phyloP scores from a whole-genome alignment of 345 rosid genomes.

The Populus euphratica region DNA sequence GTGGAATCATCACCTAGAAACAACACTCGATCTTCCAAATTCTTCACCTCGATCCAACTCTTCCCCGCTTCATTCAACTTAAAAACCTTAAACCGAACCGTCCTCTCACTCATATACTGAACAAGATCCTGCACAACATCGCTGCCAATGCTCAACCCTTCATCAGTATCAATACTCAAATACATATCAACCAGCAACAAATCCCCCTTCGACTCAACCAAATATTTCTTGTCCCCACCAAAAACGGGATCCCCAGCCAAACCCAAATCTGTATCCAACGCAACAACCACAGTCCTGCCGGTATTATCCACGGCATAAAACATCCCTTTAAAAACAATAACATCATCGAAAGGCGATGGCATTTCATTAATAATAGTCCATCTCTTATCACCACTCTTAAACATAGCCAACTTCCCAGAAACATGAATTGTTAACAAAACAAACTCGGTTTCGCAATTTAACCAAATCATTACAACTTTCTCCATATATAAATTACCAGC shows the following conservation, averaged over 20 bases:
- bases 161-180: constrained; percentile 54
- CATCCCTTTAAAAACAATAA: constrained; percentile 47
- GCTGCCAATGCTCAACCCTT: constrained; percentile 25
- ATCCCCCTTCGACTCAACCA: constrained; percentile 71
- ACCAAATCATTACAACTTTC: constrained; percentile 56
- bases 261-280: constrained; percentile 24
- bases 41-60: constrained; percentile 55
- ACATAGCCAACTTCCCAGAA: constrained; percentile 81
- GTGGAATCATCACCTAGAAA: constrained; percentile 85
- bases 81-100: constrained; percentile 65
- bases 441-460: constrained; percentile 34
- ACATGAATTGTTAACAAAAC: constrained; percentile 80
- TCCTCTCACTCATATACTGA: constrained; percentile 57
- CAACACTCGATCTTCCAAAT: constrained; percentile 55
- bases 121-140: constrained; percentile 37
- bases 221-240: constrained; percentile 87
- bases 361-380: constrained; percentile 74
- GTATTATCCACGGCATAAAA: constrained; percentile 72
- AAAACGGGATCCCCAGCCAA: constrained; percentile 48
- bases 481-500: constrained; percentile 60
- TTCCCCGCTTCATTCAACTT: constrained; percentile 39
- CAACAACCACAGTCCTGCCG: constrained; percentile 68
- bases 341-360: constrained; percentile 87
- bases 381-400: constrained; percentile 45
- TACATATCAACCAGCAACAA: constrained; percentile 80